Evolutionary conservation across 139 green algal species (phyloP).

Genomic region (Spirogloea muscicola): DNA sequence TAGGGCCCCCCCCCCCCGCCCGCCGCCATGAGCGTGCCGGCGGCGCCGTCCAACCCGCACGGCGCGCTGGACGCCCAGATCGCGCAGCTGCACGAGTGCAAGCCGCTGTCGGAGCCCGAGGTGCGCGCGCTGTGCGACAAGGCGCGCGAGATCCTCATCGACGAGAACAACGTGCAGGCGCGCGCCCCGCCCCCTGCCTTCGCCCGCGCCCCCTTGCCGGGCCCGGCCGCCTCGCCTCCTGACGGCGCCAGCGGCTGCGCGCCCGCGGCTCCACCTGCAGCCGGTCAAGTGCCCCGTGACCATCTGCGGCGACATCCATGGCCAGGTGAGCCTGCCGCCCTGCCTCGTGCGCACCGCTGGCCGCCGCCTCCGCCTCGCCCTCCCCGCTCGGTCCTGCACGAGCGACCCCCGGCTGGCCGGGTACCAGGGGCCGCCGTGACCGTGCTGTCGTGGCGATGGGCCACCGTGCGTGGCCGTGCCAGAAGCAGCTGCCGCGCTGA

Average conservation of each 20-base stretch:
- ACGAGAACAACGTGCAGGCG: slow-evolving; percentile 86
- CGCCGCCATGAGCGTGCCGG: slow-evolving; percentile 4
- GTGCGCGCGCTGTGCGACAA: slow-evolving; percentile 86
- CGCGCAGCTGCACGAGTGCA: slow-evolving; percentile 83
- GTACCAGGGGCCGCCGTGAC: no score
- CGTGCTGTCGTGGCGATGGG: no score
- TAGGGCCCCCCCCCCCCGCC: no score
- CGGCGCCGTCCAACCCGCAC: slow-evolving; percentile 24
- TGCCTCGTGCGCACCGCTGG: no score
- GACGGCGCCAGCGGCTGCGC: background rate
- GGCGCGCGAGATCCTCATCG: slow-evolving; percentile 58
- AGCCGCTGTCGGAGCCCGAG: slow-evolving; percentile 77
- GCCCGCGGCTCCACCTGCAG: slow-evolving; percentile 49
- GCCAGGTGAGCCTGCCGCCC: slow-evolving; percentile 61
- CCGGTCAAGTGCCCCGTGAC: slow-evolving; percentile 91
- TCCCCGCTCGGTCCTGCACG: no score
- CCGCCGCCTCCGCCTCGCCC: no score
- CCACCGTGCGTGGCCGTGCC: no score
- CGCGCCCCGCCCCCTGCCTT: background rate
- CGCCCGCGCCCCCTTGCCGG: background rate
- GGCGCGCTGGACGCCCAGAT: slow-evolving; percentile 58
- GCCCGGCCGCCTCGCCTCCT: background rate
- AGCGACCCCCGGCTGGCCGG: no score
- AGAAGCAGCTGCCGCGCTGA: no score
- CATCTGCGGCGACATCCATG: slow-evolving; percentile 90